Percentiles rank a stretch among this genome's conserved stretches.
These are phyloP conservation scores for Taiozyma sp. DNA, from an alignment of 1,139 yeast species.

Conservation along the genomic window DNA sequence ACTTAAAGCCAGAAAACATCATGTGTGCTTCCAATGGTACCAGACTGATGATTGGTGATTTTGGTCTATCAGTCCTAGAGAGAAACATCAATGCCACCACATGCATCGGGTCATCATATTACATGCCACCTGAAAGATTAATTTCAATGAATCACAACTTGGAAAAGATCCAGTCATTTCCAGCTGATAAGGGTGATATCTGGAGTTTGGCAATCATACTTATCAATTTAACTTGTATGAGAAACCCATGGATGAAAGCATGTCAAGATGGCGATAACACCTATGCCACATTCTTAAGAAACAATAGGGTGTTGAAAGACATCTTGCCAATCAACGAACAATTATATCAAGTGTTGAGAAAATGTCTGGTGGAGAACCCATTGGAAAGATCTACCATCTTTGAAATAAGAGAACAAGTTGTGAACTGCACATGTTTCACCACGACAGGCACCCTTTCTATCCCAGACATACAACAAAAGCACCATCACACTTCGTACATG, in stretches of 20 bases:
- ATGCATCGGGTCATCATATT: conserved; percentile 83
- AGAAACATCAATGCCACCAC: conserved; percentile 58
- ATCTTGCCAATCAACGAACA: conserved; percentile 58
- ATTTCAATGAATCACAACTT: conserved; percentile 34
- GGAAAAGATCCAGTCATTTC: conserved; percentile 25
- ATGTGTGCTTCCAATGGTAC: conserved; percentile 60
- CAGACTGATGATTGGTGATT: conserved; percentile 67
- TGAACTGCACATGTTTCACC: conserved; percentile 16
- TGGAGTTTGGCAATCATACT: conserved; percentile 87
- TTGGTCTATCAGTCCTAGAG: conserved; percentile 72
- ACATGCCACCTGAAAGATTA: conserved; percentile 90
- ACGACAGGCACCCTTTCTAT: conserved; percentile 16
- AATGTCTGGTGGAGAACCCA: conserved; percentile 59
- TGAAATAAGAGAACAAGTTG: conserved; percentile 31
- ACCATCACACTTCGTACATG: not conserved
- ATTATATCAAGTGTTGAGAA: conserved; percentile 47
- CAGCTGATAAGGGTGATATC: conserved; percentile 76
- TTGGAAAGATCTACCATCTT: conserved; percentile 50
- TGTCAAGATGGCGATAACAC: conserved; percentile 52
- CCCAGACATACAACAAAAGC: conserved; percentile 9
- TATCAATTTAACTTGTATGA: conserved; percentile 72
- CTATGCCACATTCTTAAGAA: conserved; percentile 43
- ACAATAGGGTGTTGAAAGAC: conserved; percentile 23
- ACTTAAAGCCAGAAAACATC: conserved; percentile 86
- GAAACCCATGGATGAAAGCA: conserved; percentile 93